Base-by-base conservation (phyloP, 2,329 filamentous ascomycete genomes). In the Parastagonospora avenae region DNA sequence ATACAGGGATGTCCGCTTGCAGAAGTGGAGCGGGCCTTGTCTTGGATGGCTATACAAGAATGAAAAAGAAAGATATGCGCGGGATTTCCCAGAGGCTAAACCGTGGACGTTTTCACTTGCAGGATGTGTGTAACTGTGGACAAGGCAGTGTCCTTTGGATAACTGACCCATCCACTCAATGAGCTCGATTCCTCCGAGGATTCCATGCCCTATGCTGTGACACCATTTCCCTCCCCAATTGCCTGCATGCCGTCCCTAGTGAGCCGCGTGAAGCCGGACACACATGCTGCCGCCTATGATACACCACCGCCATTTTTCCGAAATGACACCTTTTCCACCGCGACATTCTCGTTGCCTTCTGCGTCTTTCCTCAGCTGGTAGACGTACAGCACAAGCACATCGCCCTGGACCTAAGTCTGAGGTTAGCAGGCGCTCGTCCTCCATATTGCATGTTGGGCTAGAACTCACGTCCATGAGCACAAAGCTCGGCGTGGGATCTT, bases 391-490 rank as follows among this genome's bases (percentile, higher is more conserved):
- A 95, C 95, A 60, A 97, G 83, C 12, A 95, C 95, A 72, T 97
- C 95, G 29, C 93, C 93, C 84, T 97, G 93, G 31, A 96, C 91
- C 91, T 96, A 63, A 39, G 43, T 15, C 24, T 45, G 30, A 42
- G 44, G 55, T 69, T 57, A 69, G 64, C 53, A 24, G 19, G 19
- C 49, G 51, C 9, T 19, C 8, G 42, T 53, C 36, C 31, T 30
- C 42, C 30, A 8, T 30, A 30, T 27, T 30, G n/a, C 38, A 36
- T n/a, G 10, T 47, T n/a, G 40, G 27, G 42, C 40, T 12, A 29
- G 45, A 43, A 88, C 91, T 79, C 75, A 97, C 92, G 83, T 97
- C 93, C 93, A 97, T 97, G 74, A 97, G 77, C 70, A 94, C 96
- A 76, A 97, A 97, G 72, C 92, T 96, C 24, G 93, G 93, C 49